phyloP scores from a whole-genome alignment of 1,284 basidiomycete species.

The Somion occarium region DNA sequence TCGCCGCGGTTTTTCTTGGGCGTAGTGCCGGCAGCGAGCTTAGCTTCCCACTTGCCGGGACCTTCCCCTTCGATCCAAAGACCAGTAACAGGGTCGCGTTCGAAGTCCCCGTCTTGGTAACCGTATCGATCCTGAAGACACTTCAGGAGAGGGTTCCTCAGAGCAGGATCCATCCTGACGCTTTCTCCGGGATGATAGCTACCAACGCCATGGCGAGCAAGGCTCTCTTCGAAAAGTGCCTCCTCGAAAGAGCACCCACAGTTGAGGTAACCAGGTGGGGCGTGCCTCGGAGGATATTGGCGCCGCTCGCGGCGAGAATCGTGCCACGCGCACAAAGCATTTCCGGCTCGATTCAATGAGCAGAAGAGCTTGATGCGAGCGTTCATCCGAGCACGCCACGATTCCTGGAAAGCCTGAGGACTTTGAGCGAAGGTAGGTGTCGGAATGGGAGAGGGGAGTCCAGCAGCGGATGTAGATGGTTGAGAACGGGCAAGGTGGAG shows the following conservation, averaged over 20 bases:
- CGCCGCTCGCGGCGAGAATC: conserved; percentile 79
- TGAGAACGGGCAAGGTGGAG: conserved; percentile 19
- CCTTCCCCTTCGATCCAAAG: conserved; percentile 65
- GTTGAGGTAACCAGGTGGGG: conserved; percentile 70
- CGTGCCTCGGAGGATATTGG: conserved; percentile 72
- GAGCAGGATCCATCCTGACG: conserved; percentile 80
- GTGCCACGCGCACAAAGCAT: conserved; percentile 83
- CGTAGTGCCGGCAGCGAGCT: conserved; percentile 35
- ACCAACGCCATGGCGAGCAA: conserved; percentile 70
- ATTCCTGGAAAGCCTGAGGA: conserved; percentile 39
- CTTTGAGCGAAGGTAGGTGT: conserved; percentile 38
- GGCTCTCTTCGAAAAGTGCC: conserved; percentile 79
- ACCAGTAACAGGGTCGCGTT: conserved; percentile 55
- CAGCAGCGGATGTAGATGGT: conserved; percentile 15
- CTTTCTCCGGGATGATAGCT: conserved; percentile 77
- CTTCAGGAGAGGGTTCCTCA: conserved; percentile 71
- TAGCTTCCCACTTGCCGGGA: conserved; percentile 56
- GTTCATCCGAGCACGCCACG: conserved; percentile 68
- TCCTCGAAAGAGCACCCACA: conserved; percentile 79
- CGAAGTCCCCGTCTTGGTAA: conserved; percentile 82
- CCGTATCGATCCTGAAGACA: conserved; percentile 65
- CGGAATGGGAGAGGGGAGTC: conserved; percentile 31
- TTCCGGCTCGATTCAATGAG: conserved; percentile 77
- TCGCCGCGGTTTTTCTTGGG: conserved; percentile 31
- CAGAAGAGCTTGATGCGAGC: conserved; percentile 68